Conservation (phyloP, 768 basidiomycete genomes). For the Pleurotus cornucopiae region DNA sequence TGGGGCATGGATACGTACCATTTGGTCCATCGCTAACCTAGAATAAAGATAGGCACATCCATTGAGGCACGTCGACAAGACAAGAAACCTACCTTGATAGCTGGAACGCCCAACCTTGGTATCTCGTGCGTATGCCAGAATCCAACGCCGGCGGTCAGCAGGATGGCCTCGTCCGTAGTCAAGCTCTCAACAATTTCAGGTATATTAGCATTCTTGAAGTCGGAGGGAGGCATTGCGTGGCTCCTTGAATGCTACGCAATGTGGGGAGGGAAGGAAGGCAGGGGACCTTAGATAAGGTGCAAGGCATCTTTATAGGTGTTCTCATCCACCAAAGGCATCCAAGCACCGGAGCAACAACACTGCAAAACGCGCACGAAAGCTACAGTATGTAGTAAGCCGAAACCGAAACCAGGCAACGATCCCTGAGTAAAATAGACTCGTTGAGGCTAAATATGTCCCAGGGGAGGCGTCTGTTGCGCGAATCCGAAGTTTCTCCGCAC, state of each 20-base stretch:
- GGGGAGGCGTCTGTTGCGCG: neutral
- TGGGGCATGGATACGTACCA: constrained; percentile 29
- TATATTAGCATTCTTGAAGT: constrained; percentile 63
- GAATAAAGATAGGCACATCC: neutral
- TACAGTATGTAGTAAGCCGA: neutral
- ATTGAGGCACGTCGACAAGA: neutral
- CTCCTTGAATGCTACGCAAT: neutral
- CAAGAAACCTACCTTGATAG: constrained; percentile 49
- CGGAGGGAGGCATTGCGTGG: constrained; percentile 55
- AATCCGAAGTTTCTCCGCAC: neutral
- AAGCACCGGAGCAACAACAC: neutral
- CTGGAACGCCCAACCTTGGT: constrained; percentile 64
- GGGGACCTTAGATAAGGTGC: neutral
- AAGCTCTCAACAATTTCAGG: constrained; percentile 59
- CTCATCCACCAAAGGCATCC: neutral
- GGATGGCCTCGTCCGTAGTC: constrained; percentile 71
- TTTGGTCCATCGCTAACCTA: constrained; percentile 81
- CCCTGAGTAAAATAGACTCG: neutral
- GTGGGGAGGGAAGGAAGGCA: neutral
- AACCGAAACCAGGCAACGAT: neutral
- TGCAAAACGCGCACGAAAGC: neutral
- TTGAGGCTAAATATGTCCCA: neutral
- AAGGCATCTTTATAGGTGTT: neutral
- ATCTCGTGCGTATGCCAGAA: constrained; percentile 74
- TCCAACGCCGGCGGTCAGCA: constrained; percentile 68